Base-by-base conservation (phyloP, 2,329 filamentous ascomycete genomes). In the Ophiocordyceps australis region DNA sequence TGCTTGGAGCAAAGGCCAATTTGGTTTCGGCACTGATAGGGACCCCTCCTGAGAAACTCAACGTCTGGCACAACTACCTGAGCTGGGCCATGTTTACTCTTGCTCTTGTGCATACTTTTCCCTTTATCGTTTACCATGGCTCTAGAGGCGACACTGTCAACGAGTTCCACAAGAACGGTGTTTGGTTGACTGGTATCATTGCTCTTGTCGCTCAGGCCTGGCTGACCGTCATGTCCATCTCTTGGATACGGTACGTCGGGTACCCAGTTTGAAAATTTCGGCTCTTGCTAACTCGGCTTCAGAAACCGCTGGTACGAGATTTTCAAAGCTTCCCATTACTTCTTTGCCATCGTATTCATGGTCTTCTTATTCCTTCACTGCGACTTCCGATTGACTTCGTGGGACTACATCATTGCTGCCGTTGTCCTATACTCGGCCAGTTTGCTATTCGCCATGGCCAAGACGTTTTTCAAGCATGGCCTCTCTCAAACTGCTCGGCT, bases 361-460 rank as follows among this genome's bases (percentile, higher is more conserved):
- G 25, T 71, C 7, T 65, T 68, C 37, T 62, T 73, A 42, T 72
- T 73, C 44, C 50, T 68, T 26, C 67, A 73, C 42, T 71, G 66
- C 38, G 57, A 64, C 38, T 61, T 57, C 40, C 53, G 47, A 0
- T 47, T 72, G 9, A 55, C 59, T 2, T 66, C 64, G 3, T 69
- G 61, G 62, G 59, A 72, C 44, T 73, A 72, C 38, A 71, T 73
- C 38, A 60, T 74, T 32, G 66, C 59, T 3, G 55, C 59, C 0
- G 65, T 47, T 7, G 52, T 57, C 0, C 24, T 44, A 1, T 41
- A 40, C 26, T 16, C 24, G 1, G 20, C 32, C 14, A 33, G 28
- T 15, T 23, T 34, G 27, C 35, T 72, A 6, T 72, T 68, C 39
- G 37, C 58, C 1, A 35, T 57, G 3, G 58, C 49, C 20, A 57